Evolutionary conservation across 352 stramenopile species (phyloP), one percentile per base, ranked within the genome.

Genomic region (Phytophthora sp.): DNA sequence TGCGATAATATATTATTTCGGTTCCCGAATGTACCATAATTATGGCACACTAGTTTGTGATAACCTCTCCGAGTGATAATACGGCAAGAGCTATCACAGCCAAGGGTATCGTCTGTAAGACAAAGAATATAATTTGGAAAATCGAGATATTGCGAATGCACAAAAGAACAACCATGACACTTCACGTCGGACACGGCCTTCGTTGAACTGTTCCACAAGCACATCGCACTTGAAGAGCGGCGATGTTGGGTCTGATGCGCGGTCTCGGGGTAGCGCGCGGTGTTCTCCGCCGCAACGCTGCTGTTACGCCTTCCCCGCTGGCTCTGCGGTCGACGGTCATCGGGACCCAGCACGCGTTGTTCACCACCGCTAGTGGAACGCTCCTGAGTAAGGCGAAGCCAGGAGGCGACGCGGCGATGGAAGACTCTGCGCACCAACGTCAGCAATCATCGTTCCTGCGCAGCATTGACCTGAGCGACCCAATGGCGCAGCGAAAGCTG

Each of bases 361-460:
- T 53, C 15, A 63, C 4, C 24, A 42, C 24, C 56, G 31, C 53
- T 1, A 54, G 21, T 15, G 7, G 20, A 57, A 11, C n/a, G 26
- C 50, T 23, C 9, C 30, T n/a, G 12, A 55, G n/a, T 29, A 39
- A 55, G 16, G 20, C 47, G 21, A 41, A 55, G 11, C 8, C 6
- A 27, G 39, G 18, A 7, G 20, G 39, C 18, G 20, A 46, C 20
- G 39, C 20, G n/a, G 7, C 18, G 3, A 36, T 41, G 36, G 46
- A 63, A 42, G 57, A 63, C 36, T 63, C 57, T n/a, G 11, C 33
- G 16, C 62, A 70, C 29, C 51, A 76, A 38, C 46, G 46, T 35
- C 58, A 63, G 42, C 69, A 73, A 21, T 89, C 79, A 4, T 73
- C 55, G 20, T 88, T 90, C 44, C 69, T 90, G 13, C 70, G 82